Evolutionary conservation across 1,284 basidiomycete species (phyloP).

Genomic region (Agaricales sp.): DNA sequence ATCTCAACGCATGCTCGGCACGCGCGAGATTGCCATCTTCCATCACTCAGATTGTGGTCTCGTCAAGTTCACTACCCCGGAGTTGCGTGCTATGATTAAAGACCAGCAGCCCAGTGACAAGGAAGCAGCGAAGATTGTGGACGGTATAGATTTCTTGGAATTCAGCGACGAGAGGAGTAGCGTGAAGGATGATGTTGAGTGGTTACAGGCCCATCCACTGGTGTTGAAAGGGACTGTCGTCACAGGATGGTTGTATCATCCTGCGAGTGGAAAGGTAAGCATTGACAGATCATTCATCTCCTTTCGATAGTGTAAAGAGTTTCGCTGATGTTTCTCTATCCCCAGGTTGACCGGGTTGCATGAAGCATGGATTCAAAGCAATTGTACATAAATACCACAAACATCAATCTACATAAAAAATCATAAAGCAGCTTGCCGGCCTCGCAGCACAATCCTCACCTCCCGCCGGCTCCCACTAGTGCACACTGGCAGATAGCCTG

Average conservation of each 20-base stretch:
- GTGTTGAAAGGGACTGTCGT: conserved; percentile 42
- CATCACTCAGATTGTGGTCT: conserved; percentile 65
- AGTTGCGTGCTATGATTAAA: conserved; percentile 39
- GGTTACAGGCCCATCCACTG: conserved; percentile 42
- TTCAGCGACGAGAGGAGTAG: conserved; percentile 43
- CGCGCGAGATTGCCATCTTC: conserved; percentile 54
- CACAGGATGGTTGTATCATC: conserved; percentile 59
- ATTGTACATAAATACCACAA: too few relatives aligned
- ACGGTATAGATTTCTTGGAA: conserved; percentile 48
- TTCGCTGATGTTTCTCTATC: not conserved
- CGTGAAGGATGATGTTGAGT: conserved; percentile 46
- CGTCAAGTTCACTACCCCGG: conserved; percentile 43
- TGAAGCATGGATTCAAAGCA: too few relatives aligned
- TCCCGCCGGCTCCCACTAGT: conserved; percentile 19
- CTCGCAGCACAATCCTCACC: not conserved
- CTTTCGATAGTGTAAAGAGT: not conserved
- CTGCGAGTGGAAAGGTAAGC: conserved; percentile 46
- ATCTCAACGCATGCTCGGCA: conserved; percentile 58
- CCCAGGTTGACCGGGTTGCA: not conserved
- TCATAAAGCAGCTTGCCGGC: too few relatives aligned
- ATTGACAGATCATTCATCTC: too few relatives aligned
- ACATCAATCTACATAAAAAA: too few relatives aligned
- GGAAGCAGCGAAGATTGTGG: conserved; percentile 33
- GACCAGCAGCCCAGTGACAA: conserved; percentile 33
- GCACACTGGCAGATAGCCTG: conserved; percentile 81